A percentile compares a stretch with the other conserved stretches of the same genome.
phyloP scores from a whole-genome alignment of 306 rosid genomes.

The Glycine tomentella region DNA sequence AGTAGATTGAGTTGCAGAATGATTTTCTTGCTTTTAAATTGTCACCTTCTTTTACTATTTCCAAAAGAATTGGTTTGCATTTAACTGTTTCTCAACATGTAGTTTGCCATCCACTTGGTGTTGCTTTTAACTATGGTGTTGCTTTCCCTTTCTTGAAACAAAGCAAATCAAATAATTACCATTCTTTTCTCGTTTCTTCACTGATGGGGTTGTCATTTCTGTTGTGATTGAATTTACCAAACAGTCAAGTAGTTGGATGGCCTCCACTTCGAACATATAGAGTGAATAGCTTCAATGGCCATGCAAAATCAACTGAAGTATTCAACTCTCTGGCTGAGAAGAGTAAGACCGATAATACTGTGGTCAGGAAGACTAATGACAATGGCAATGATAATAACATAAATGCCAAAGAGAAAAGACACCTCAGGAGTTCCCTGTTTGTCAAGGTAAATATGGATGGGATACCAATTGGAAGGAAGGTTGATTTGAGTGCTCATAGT shows the following conservation, averaged over 20 bases:
- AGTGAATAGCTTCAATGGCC: conserved; percentile 76
- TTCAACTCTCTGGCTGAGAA: conserved; percentile 57
- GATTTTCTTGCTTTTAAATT: conserved; percentile 13
- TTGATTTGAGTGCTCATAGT: conserved; percentile 80
- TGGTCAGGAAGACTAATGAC: conserved; percentile 48
- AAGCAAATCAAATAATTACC: conserved; percentile 11
- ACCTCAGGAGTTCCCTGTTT: conserved; percentile 60
- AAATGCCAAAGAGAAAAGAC: conserved; percentile 58
- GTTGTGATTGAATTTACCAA: conserved; percentile 48
- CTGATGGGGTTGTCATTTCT: conserved; percentile 46
- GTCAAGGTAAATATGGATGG: conserved; percentile 98
- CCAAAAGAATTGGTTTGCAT: conserved; percentile 9
- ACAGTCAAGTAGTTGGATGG: conserved; percentile 98
- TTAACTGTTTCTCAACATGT: conserved; percentile 30
- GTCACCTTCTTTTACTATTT: conserved; percentile 4
- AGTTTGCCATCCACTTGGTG: conserved; percentile 4
- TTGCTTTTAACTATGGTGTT: conserved; percentile 12
- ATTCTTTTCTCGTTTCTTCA: conserved; percentile 29
- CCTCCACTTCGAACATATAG: conserved; percentile 86
- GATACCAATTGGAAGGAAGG: conserved; percentile 86
- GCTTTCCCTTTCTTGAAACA: conserved; percentile 8
- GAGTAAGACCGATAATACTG: conserved; percentile 49
- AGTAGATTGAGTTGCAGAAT: conserved; percentile 1
- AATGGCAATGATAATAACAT: conserved; percentile 51
- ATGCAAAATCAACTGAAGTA: conserved; percentile 68